These are phyloP conservation scores for Xylaria venustula DNA, from an alignment of 495 filamentous ascomycete genomes.

Conservation along the genomic window DNA sequence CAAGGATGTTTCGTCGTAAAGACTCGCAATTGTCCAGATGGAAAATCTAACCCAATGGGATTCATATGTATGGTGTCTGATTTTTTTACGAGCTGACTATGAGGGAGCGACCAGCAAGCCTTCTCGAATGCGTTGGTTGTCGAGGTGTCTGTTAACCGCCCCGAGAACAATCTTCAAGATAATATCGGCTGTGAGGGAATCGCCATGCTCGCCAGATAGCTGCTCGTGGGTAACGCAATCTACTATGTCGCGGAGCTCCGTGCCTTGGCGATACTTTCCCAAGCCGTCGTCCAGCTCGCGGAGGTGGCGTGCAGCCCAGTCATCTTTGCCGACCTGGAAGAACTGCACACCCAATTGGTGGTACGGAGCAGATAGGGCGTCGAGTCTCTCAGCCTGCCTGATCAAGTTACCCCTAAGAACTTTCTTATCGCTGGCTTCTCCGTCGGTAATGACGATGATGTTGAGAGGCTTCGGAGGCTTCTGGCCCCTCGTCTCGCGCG, in stretches of 20 bases:
- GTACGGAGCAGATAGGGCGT: conserved; percentile 67
- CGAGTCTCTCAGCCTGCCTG: conserved; percentile 65
- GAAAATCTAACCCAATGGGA: neutral
- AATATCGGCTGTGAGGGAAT: conserved; percentile 52
- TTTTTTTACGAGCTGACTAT: neutral
- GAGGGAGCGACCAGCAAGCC: neutral
- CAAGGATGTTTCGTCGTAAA: neutral
- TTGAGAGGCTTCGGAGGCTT: conserved; percentile 73
- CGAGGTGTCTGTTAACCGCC: conserved; percentile 62
- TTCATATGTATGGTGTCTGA: too few species aligned
- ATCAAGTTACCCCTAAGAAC: conserved; percentile 61
- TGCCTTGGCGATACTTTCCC: conserved; percentile 34
- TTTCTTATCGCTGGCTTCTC: conserved; percentile 74
- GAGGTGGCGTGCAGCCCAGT: conserved; percentile 60
- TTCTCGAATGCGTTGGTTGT: conserved; percentile 32
- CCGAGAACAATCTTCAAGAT: conserved; percentile 85
- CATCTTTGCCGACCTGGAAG: conserved; percentile 87
- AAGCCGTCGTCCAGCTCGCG: conserved; percentile 76
- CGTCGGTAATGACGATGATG: conserved; percentile 92
- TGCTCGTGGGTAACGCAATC: conserved; percentile 81
- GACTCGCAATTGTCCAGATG: neutral
- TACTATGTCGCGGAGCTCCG: conserved; percentile 79
- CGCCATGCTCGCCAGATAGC: conserved; percentile 29
- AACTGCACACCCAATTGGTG: conserved; percentile 96
- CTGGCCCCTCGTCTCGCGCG: conserved; percentile 35